These are phyloP conservation scores for Barnettozyma botsteinii DNA, from an alignment of 805 yeast genomes.

Conservation along the genomic window DNA sequence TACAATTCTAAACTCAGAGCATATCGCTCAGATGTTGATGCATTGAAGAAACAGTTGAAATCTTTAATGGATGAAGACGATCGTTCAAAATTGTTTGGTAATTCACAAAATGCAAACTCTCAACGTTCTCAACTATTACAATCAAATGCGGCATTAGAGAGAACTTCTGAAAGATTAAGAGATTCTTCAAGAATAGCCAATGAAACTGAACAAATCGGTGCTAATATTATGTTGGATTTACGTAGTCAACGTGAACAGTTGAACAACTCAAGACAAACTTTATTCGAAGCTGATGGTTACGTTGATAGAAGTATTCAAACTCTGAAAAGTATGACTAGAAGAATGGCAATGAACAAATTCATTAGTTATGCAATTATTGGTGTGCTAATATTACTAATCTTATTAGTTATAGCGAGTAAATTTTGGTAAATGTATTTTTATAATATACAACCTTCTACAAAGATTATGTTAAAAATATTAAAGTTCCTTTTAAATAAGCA, in stretches of 20 bases:
- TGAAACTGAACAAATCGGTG: slow-evolving; percentile 90
- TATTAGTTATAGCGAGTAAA: slow-evolving; percentile 79
- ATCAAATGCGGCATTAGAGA: slow-evolving; percentile 74
- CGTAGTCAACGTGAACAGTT: slow-evolving; percentile 93
- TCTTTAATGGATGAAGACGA: slow-evolving; percentile 64
- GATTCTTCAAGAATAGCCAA: slow-evolving; percentile 88
- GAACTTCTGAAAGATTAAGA: slow-evolving; percentile 74
- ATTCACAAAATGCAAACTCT: slow-evolving; percentile 35
- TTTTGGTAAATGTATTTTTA: slow-evolving; percentile 19
- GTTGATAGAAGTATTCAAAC: slow-evolving; percentile 88
- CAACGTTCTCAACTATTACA: slow-evolving; percentile 80
- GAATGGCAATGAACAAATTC: slow-evolving; percentile 86
- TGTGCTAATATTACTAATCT: slow-evolving; percentile 71
- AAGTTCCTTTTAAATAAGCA: too few species aligned
- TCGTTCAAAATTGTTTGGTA: slow-evolving; percentile 68
- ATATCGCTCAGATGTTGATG: slow-evolving; percentile 56
- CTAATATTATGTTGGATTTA: slow-evolving; percentile 80
- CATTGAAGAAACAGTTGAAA: slow-evolving; percentile 50
- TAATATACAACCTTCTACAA: neutral
- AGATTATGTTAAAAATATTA: neutral
- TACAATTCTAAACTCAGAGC: slow-evolving; percentile 74
- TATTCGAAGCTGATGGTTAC: slow-evolving; percentile 85
- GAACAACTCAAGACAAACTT: slow-evolving; percentile 74
- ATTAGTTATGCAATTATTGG: slow-evolving; percentile 90
- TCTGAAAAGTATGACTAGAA: slow-evolving; percentile 82